Evolutionary conservation across 1,284 basidiomycete genomes (phyloP), one percentile per base, ranked within the genome.

Genomic region (Sporisorium reilianum): DNA sequence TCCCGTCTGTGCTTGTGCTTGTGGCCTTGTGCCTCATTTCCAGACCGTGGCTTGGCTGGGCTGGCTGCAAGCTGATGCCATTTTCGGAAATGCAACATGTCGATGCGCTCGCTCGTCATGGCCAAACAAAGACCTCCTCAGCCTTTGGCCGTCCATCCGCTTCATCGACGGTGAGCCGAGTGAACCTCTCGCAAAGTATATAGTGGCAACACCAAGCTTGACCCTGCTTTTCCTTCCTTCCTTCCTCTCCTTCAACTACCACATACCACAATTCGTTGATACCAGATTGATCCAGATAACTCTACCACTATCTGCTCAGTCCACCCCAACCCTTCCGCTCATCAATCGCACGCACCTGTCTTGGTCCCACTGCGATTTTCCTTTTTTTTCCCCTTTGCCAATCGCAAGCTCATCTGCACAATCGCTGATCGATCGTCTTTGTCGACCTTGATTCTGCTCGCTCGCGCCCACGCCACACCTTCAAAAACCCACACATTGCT

Each of bases 301-400:
- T 52, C 68, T 65, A 65, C 55, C 67, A 61, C 69, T 57, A 63
- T 65, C 60, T 66, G 60, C 59, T 48, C 64, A 61, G 25, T 46
- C 34, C 40, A 26, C 45, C 45, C 26, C 49, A 38, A 28, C 42
- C n/a, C 48, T 26, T 16, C 25, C 36, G 20, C 22, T 3, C 42
- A 25, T 36, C 23, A 46, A 62, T 67, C 57, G 70, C 64, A 68
- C 50, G 34, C 48, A 65, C 71, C 71, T 74, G 71, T 74, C 65
- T 68, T 68, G 71, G 71, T 68, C 26, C n/a, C 65, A 36, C 69
- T 72, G 63, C 64, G 60, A 63, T 71, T 55, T 22, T 26, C 25
- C 42, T n/a, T 20, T 26, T 26, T 11, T 5, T 23, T 38, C 16
- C 16, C n/a, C n/a, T n/a, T n/a, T n/a, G 5, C 36, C 3, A 23